Conservation (phyloP, 2,329 filamentous ascomycete species). For the Penicillium sp. region DNA sequence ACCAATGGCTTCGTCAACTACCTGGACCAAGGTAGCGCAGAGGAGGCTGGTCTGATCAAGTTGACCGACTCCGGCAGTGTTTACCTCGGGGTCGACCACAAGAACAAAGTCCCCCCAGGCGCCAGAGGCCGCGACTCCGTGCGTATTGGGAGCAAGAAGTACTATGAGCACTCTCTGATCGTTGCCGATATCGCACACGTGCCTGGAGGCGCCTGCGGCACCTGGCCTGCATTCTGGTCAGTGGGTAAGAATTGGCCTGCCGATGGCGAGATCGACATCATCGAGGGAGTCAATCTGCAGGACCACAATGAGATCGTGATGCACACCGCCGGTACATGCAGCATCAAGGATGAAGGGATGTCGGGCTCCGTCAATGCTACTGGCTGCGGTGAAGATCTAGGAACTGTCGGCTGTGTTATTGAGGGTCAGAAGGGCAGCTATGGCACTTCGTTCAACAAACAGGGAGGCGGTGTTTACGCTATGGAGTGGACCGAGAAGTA, state of each 20-base stretch:
- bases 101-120: constrained; percentile 34
- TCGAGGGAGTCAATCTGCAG: constrained; percentile 52
- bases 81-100: constrained; percentile 48
- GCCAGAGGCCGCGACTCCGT: constrained; percentile 45
- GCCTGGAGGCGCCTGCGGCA: constrained; percentile 49
- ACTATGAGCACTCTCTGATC: constrained; percentile 47
- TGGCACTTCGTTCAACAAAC: constrained; percentile 54
- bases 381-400: constrained; percentile 48
- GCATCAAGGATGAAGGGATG: constrained; percentile 46
- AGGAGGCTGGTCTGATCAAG: constrained; percentile 36
- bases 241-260: constrained; percentile 43
- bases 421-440: constrained; percentile 44
- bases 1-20: constrained; percentile 54
- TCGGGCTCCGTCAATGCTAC: constrained; percentile 49
- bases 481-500: constrained; percentile 47
- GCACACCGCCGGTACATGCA: constrained; percentile 49
- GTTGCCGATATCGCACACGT: constrained; percentile 51
- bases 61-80: constrained; percentile 35
- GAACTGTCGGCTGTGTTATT: constrained; percentile 42
- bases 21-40: constrained; percentile 41
- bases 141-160: constrained; percentile 45
- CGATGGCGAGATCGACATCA: constrained; percentile 52
- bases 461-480: constrained; percentile 51
- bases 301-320: constrained; percentile 48
- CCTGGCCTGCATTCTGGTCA: constrained; percentile 53